These are phyloP conservation scores for Hypericum perforatum DNA, from an alignment of 345 rosid genomes.

Conservation along the genomic window DNA sequence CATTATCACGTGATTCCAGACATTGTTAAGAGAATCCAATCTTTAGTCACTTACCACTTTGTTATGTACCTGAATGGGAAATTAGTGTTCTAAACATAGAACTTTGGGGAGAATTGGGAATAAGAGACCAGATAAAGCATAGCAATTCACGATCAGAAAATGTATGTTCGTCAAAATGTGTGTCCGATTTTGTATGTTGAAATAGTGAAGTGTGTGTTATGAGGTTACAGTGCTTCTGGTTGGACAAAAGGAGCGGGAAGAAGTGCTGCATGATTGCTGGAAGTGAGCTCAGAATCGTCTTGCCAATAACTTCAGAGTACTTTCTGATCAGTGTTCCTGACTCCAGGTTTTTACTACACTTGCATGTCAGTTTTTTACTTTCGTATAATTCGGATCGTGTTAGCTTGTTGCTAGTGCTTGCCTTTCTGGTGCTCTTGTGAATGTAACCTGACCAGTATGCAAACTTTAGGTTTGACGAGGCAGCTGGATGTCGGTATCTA, in stretches of 20 bases:
- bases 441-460: not conserved
- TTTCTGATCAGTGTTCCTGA: not conserved
- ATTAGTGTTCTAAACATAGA: no score
- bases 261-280: slow-evolving; percentile 1
- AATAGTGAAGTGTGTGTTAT: not conserved
- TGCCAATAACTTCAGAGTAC: not conserved
- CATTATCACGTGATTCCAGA: no score
- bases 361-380: not conserved
- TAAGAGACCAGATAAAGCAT: no score
- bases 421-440: no score
- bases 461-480: not conserved
- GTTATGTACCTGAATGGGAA: no score
- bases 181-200: not conserved
- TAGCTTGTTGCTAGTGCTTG: no score
- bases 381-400: not conserved
- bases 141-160: no score
- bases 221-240: not conserved
- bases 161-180: not conserved
- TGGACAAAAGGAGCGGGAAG: not conserved
- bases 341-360: not conserved
- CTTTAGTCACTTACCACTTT: no score
- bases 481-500: not conserved
- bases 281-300: not conserved
- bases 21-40: no score
- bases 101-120: no score